Conservation (phyloP, 2,329 filamentous ascomycete species). For the Rhinocladiella similis region DNA sequence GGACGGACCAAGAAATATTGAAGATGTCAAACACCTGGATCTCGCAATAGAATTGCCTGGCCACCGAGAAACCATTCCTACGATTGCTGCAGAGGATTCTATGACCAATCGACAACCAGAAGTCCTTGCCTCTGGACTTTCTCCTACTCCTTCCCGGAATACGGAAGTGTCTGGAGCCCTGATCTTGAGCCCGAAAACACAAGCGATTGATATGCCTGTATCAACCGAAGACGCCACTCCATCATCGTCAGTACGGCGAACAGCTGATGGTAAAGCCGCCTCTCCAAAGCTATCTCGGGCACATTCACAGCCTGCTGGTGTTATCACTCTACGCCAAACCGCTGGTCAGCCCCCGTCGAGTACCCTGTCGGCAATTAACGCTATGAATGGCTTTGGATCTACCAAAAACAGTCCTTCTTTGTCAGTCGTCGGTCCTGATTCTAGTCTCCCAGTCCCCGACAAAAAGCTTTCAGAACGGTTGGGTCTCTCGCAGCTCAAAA, state of each 20-base stretch:
- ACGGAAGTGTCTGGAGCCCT: not conserved
- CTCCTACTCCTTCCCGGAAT: not conserved
- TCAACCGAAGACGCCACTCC: not conserved
- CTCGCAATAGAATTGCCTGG: constrained; percentile 43
- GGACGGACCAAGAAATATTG: constrained; percentile 38
- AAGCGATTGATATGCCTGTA: constrained; percentile 1
- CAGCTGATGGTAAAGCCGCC: constrained; percentile 33
- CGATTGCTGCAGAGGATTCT: not conserved
- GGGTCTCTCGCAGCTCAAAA: constrained; percentile 65
- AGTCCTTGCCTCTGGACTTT: not conserved
- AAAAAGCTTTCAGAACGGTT: constrained; percentile 77
- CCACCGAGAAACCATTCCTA: constrained; percentile 5
- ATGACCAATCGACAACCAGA: not conserved
- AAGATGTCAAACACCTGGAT: constrained; percentile 63
- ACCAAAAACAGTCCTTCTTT: constrained; percentile 14
- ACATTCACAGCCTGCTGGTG: constrained; percentile 51
- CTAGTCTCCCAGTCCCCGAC: constrained; percentile 52
- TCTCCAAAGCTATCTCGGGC: constrained; percentile 52
- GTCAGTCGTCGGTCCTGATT: constrained; percentile 23
- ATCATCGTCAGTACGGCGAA: constrained; percentile 28
- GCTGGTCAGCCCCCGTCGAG: constrained; percentile 22
- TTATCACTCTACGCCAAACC: constrained; percentile 34
- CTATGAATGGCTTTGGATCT: constrained; percentile 26
- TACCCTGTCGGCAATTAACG: constrained; percentile 26
- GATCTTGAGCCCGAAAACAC: not conserved